phyloP scores from a whole-genome alignment of 176 grass and related monocot genomes.

The Ensete glaucum region DNA sequence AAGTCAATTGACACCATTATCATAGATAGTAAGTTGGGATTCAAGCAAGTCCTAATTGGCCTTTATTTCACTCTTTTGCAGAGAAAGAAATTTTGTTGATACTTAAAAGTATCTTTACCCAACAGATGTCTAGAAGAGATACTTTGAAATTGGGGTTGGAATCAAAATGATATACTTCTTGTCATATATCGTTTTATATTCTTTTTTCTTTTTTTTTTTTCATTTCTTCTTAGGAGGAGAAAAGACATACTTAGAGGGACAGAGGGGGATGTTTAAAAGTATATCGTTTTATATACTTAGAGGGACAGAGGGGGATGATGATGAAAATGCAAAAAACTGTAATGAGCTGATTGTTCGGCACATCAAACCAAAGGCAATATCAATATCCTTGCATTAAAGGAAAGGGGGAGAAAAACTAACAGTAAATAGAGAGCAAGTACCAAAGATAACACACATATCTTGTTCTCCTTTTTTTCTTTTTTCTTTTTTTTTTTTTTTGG shows the following conservation, averaged over 20 bases:
- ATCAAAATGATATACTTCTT: not conserved
- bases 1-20: not conserved
- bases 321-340: not conserved
- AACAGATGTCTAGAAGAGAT: not conserved
- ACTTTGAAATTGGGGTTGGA: not conserved
- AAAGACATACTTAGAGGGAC: not conserved
- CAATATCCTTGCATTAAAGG: not conserved
- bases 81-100: conserved; percentile 8
- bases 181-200: not conserved
- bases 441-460: not conserved
- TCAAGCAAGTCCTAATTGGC: not conserved
- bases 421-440: not conserved
- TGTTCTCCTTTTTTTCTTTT: not conserved
- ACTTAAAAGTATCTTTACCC: not conserved
- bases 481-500: not conserved
- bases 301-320: not conserved
- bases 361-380: not conserved
- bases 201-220: not conserved
- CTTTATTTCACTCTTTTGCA: not conserved
- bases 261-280: too few species aligned
- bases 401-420: not conserved
- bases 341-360: not conserved
- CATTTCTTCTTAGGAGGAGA: not conserved
- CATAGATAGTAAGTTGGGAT: not conserved
- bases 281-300: too few species aligned